Conservation (phyloP, 805 yeast genomes). For the Priceomyces melissophilus region DNA sequence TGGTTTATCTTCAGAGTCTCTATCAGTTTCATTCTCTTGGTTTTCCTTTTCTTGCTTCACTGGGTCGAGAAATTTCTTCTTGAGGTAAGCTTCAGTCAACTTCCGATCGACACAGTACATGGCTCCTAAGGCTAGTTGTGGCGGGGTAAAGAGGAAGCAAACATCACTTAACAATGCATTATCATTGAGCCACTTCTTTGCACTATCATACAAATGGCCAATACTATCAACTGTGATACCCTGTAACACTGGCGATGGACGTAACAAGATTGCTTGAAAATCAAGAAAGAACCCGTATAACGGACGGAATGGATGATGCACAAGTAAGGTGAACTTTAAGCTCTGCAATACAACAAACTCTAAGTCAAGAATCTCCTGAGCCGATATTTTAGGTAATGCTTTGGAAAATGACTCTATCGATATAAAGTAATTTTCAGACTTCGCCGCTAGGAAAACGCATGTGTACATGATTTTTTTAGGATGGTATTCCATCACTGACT, state of each 20-base stretch:
- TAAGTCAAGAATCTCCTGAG: conserved; percentile 64
- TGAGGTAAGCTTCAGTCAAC: conserved; percentile 63
- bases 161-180: conserved; percentile 71
- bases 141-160: conserved; percentile 79
- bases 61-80: conserved; percentile 49
- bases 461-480: conserved; percentile 73
- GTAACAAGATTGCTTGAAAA: conserved; percentile 56
- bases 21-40: conserved; percentile 12
- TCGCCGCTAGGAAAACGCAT: conserved; percentile 86
- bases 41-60: conserved; percentile 10
- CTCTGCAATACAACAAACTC: conserved; percentile 78
- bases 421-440: conserved; percentile 87
- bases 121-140: conserved; percentile 91
- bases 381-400: conserved; percentile 63
- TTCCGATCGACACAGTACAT: conserved; percentile 64
- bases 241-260: conserved; percentile 42
- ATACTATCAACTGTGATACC: conserved; percentile 50
- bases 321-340: conserved; percentile 72
- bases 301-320: conserved; percentile 86
- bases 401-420: conserved; percentile 77
- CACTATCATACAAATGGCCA: conserved; percentile 67
- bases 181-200: conserved; percentile 62
- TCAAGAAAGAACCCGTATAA: conserved; percentile 94
- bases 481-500: conserved; percentile 83
- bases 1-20: conserved; percentile 8